Conservation (phyloP, 2,329 filamentous ascomycete genomes). For the Chaetomium globosum region DNA sequence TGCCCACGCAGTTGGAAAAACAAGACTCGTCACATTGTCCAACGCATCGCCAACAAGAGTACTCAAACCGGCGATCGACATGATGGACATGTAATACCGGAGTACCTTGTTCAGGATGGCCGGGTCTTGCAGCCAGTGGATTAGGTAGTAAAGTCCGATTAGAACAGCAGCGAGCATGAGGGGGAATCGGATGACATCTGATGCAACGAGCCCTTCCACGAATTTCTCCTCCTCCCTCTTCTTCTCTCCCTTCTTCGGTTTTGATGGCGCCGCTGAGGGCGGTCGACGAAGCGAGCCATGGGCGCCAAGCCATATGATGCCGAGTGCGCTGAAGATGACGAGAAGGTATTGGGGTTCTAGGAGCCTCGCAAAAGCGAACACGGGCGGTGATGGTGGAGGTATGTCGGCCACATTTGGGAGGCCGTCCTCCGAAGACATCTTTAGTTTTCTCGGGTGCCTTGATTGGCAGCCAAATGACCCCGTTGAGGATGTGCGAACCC, state of each 20-base stretch:
- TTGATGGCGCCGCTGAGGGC: conserved; percentile 69
- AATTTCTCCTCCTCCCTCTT: conserved; percentile 56
- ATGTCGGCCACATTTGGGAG: conserved; percentile 17
- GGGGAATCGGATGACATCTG: conserved; percentile 84
- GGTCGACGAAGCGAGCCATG: conserved; percentile 85
- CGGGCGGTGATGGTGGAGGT: conserved; percentile 14
- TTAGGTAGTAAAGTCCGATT: conserved; percentile 76
- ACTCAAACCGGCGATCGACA: conserved; percentile 76
- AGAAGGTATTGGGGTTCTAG: conserved; percentile 46
- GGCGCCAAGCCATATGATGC: conserved; percentile 81
- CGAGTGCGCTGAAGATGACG: conserved; percentile 66
- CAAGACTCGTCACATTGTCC: conserved; percentile 63
- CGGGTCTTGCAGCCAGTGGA: conserved; percentile 85
- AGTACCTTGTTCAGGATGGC: conserved; percentile 79
- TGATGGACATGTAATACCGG: conserved; percentile 77
- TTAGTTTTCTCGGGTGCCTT: not conserved
- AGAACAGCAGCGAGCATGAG: conserved; percentile 73
- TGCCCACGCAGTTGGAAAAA: conserved; percentile 74
- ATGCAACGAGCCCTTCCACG: conserved; percentile 66
- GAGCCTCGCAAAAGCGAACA: conserved; percentile 28
- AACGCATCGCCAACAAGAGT: conserved; percentile 74
- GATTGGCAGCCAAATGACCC: not conserved
- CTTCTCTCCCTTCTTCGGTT: conserved; percentile 50
- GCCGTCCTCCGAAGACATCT: conserved; percentile 27
- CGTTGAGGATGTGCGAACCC: not conserved